Percentiles rank a stretch among this genome's conserved stretches.
phyloP scores from a whole-genome alignment of 345 rosid genomes.

The Geranium brycei region DNA sequence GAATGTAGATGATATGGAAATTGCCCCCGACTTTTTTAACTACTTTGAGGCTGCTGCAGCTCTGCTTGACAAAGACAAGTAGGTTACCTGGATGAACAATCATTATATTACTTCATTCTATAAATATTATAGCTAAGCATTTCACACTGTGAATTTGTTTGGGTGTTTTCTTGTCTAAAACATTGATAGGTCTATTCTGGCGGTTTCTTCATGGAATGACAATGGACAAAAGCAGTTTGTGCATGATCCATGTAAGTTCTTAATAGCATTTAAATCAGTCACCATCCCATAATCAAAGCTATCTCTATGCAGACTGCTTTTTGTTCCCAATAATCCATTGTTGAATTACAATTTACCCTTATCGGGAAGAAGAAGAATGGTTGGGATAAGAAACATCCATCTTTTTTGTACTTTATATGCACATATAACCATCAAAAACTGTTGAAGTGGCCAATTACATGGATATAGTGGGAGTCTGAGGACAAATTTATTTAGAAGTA shows the following conservation, averaged over 20 bases:
- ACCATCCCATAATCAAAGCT: neutral
- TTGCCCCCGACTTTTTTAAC: conserved; percentile 88
- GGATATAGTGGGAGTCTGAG: no score
- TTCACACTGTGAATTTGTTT: neutral
- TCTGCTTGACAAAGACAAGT: conserved; percentile 90
- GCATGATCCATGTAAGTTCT: conserved; percentile 72
- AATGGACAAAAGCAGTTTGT: conserved; percentile 98
- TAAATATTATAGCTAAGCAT: neutral
- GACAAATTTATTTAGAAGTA: no score
- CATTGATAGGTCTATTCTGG: conserved; percentile 77
- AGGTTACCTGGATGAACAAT: conserved; percentile 18
- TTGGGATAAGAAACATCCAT: no score
- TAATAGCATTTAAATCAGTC: neutral
- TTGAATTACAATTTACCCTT: no score
- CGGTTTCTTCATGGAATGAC: conserved; percentile 99
- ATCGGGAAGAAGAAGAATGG: no score
- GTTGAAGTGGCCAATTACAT: no score
- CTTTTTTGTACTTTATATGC: no score
- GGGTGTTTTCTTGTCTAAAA: conserved; percentile 12
- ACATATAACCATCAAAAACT: no score
- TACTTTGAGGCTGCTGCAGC: conserved; percentile 91
- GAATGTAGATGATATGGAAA: conserved; percentile 95
- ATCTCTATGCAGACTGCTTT: neutral
- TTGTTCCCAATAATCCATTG: neutral
- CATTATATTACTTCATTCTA: conserved; percentile 1